phyloP scores from a whole-genome alignment of 306 rosid species.

The Quercus parvula region DNA sequence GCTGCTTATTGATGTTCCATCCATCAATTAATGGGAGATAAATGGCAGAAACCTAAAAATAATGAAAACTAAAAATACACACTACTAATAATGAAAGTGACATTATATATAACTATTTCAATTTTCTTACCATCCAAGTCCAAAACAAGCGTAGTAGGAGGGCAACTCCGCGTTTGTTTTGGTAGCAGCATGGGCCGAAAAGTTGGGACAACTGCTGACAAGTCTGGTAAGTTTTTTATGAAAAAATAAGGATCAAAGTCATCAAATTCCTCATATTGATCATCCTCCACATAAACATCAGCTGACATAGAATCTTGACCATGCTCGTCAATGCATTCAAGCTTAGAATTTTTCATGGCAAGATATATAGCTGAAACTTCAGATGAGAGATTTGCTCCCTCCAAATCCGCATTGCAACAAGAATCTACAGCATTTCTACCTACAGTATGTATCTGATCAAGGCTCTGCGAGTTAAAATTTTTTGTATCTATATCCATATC shows the following conservation, averaged over 20 bases:
- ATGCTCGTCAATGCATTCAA: slow-evolving; percentile 89
- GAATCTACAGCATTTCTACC: slow-evolving; percentile 30
- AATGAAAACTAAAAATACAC: background rate
- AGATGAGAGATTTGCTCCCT: slow-evolving; percentile 54
- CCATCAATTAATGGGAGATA: background rate
- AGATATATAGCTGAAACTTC: slow-evolving; percentile 83
- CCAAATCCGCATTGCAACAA: slow-evolving; percentile 57
- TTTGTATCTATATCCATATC: slow-evolving; percentile 38
- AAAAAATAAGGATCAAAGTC: slow-evolving; percentile 94
- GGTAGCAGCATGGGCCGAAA: slow-evolving; percentile 86
- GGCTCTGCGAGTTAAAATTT: background rate
- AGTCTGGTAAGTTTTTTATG: slow-evolving; percentile 89
- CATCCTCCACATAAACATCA: slow-evolving; percentile 69
- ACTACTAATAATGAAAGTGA: background rate
- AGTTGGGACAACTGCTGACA: slow-evolving; percentile 86
- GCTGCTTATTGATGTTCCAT: background rate
- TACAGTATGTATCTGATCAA: slow-evolving; percentile 22
- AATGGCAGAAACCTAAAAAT: background rate
- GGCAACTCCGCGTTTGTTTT: slow-evolving; percentile 97
- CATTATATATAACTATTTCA: background rate
- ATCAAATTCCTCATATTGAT: slow-evolving; percentile 72
- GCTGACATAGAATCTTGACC: slow-evolving; percentile 84
- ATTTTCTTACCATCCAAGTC: slow-evolving; percentile 89
- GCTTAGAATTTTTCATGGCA: slow-evolving; percentile 82
- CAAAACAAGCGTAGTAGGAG: slow-evolving; percentile 87